Evolutionary conservation across 2,329 filamentous ascomycete genomes (phyloP).

Genomic region (Colletotrichum sp.): DNA sequence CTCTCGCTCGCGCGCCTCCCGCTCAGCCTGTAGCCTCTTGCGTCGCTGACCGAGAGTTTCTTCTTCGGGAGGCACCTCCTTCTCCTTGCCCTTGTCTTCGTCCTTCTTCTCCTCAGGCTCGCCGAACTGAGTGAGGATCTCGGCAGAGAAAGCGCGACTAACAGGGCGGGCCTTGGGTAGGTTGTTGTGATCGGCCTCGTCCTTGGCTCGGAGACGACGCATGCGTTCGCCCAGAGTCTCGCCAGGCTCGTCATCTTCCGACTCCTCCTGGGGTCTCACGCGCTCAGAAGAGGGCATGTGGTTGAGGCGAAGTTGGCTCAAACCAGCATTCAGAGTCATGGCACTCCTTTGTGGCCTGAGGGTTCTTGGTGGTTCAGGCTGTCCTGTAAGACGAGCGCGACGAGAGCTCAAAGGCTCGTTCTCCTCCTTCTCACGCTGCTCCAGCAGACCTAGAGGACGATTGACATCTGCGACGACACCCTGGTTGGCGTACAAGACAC

Average conservation of each 20-base stretch:
- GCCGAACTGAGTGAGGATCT: conserved; percentile 70
- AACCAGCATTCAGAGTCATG: conserved; percentile 41
- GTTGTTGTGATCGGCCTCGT: conserved; percentile 46
- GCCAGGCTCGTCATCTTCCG: conserved; percentile 51
- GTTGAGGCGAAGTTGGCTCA: conserved; percentile 27
- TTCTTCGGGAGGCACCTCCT: conserved; percentile 48
- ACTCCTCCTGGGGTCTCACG: conserved; percentile 27
- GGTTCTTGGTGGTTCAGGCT: conserved; percentile 40
- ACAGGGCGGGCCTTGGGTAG: conserved; percentile 62
- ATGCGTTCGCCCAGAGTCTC: conserved; percentile 72
- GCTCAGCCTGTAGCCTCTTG: conserved; percentile 72
- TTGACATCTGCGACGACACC: conserved; percentile 62
- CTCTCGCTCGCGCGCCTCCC: conserved; percentile 65
- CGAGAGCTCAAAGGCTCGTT: conserved; percentile 86
- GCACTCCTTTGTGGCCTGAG: conserved; percentile 45
- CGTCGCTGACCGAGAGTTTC: conserved; percentile 82
- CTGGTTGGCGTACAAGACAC: conserved; percentile 73
- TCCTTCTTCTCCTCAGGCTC: conserved; percentile 43
- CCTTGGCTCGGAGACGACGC: conserved; percentile 65
- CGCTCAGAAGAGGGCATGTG: conserved; percentile 23
- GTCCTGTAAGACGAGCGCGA: conserved; percentile 74
- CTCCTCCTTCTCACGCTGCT: conserved; percentile 85
- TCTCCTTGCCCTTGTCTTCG: conserved; percentile 32
- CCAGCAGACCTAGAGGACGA: conserved; percentile 75
- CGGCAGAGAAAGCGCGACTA: conserved; percentile 69